Base-by-base conservation (phyloP, 257 asterid genomes). In the Solanum acaule region DNA sequence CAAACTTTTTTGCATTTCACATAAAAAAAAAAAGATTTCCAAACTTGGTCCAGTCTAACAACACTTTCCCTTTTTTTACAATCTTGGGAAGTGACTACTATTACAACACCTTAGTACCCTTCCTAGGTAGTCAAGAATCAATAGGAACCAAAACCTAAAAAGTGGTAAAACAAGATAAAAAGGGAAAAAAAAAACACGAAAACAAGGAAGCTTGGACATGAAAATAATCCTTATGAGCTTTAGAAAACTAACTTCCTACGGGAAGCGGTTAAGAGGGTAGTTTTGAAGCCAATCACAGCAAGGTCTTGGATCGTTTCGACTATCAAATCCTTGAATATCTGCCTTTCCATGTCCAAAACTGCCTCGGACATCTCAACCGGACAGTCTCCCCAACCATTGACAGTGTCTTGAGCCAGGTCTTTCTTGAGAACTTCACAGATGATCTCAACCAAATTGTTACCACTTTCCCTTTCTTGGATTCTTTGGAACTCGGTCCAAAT, bases 241-340 rank as follows among this genome's bases (percentile, higher is more conserved):
- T 78, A 95, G 91, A 97, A 94, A 75, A 97, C 93, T 91, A 97
- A 88, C 92, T 95, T 96, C 96, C 98, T 92, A 89, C 98, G 91
- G 38, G 91, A 90, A 88, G 93, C 84, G 86, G 87, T 73, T 22
- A 89, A 22, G 49, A 22, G 52, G 34, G 85, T 78, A 78, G 83
- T 94, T 85, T 90, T 91, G 27, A 93, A 83, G 86, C 94, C 93
- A 73, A 93, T 87, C 42, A 89, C 88, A 3, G 97, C 95, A 2
- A 97, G 94, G 76, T 96, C 99, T 35, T 92, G 90, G 70, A 97
- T 95, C 2, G 92, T 92, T 86, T 95, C 99, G 59, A 94, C 89
- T 10, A 97, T 91, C 46, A 97, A 85, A 88, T 97, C 99, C 94
- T 94, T 95, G 91, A 93, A 97, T 86, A 97, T 89, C 84, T 93